Conservation (phyloP, 768 basidiomycete genomes). For the Kwoniella shandongensis region DNA sequence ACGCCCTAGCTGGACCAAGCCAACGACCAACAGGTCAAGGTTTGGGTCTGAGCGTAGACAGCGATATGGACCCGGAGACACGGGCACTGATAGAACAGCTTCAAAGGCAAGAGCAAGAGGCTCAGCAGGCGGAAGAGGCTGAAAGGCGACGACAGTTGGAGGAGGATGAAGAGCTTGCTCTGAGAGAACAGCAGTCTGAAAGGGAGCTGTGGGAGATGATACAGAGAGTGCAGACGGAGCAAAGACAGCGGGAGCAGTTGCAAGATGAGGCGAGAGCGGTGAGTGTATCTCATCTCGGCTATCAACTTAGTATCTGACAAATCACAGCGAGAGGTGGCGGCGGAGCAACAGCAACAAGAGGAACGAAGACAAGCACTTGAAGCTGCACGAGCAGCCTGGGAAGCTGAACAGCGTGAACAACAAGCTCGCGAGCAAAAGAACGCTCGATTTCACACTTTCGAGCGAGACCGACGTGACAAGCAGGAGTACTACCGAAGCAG, state of each 20-base stretch:
- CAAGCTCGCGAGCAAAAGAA: conserved; percentile 13
- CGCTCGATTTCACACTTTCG: conserved; percentile 24
- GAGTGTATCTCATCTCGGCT: conserved; percentile 11
- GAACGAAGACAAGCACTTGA: conserved; percentile 12
- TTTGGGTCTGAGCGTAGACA: conserved; percentile 29
- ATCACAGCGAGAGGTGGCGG: conserved; percentile 36
- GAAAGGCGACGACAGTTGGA: conserved; percentile 38
- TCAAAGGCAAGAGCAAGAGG: conserved; percentile 48
- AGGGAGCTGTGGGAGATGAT: conserved; percentile 49
- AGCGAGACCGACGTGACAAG: conserved; percentile 27
- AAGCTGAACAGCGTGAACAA: conserved; percentile 19
- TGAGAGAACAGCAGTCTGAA: conserved; percentile 52
- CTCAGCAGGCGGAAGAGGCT: conserved; percentile 21
- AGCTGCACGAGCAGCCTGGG: conserved; percentile 18
- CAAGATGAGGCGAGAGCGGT: conserved; percentile 48
- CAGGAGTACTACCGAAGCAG: conserved; percentile 26
- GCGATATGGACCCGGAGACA: conserved; percentile 42
- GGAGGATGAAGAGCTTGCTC: conserved; percentile 47
- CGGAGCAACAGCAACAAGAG: conserved; percentile 28
- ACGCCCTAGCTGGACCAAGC: conserved; percentile 27
- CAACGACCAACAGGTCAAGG: conserved; percentile 17
- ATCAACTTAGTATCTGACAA: conserved; percentile 14
- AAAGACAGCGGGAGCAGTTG: conserved; percentile 33
- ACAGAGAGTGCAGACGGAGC: conserved; percentile 34
- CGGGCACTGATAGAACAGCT: conserved; percentile 41